Evolutionary conservation across 192 early-diverging fungal species (phyloP).

Genomic region (Chytriomyces hyalinus): DNA sequence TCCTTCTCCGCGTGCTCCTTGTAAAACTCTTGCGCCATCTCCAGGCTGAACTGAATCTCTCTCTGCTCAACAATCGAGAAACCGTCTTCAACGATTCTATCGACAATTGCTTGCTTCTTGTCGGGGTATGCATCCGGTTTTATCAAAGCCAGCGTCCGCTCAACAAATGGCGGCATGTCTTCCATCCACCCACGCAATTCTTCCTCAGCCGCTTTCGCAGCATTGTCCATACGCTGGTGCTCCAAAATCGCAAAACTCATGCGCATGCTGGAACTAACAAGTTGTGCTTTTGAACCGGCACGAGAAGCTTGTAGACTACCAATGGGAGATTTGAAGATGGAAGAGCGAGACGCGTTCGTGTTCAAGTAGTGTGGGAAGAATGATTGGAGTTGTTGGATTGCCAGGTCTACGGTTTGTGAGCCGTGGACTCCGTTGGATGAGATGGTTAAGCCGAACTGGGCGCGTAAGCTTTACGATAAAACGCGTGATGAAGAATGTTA

Average conservation of each 20-base stretch:
- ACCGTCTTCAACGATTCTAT: slow-evolving; percentile 22
- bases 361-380: slow-evolving; percentile 52
- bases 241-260: slow-evolving; percentile 55
- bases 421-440: slow-evolving; percentile 63
- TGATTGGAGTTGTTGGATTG: slow-evolving; percentile 52
- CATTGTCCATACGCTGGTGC: slow-evolving; percentile 42
- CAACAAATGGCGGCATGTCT: slow-evolving; percentile 9
- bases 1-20: slow-evolving; percentile 50
- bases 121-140: slow-evolving; percentile 60
- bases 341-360: slow-evolving; percentile 5
- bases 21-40: slow-evolving; percentile 50
- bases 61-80: slow-evolving; percentile 36
- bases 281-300: slow-evolving; percentile 11
- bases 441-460: slow-evolving; percentile 54
- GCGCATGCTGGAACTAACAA: slow-evolving; percentile 45
- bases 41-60: slow-evolving; percentile 36
- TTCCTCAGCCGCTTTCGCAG: not conserved
- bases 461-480: slow-evolving; percentile 49
- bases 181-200: too few relatives aligned
- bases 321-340: slow-evolving; percentile 34
- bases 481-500: not conserved
- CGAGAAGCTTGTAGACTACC: not conserved
- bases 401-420: slow-evolving; percentile 46
- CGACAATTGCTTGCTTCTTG: slow-evolving; percentile 51
- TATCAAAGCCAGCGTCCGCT: slow-evolving; percentile 57